Base-by-base conservation (phyloP, 2,329 filamentous ascomycete genomes). In the Diaporthe helianthi region DNA sequence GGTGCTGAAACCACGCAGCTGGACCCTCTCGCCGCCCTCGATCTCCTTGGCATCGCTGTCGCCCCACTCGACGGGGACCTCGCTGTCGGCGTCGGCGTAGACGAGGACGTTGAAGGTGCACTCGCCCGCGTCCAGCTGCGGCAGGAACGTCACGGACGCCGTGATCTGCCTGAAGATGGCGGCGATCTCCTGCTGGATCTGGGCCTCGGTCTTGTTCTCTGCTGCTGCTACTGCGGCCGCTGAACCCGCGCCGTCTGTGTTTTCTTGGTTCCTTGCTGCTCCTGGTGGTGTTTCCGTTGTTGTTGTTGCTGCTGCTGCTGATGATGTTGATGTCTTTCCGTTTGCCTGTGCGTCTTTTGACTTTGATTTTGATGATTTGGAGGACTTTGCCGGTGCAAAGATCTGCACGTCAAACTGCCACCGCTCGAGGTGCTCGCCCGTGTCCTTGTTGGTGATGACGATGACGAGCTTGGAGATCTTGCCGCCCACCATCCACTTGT, bases 101-200 rank as follows among this genome's bases (percentile, higher is more conserved):
- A 99, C 96, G 49, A 99, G 87, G 58, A 99, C 95, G 77, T 99
- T 99, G 85, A 99, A 99, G 13, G 96, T 98, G 85, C 95, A 99
- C 79, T 97, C 93, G 49, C 94, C 94, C 71, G 93, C 90, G 63
- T 71, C 70, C 7, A 99, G 88, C 83, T 98, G 94, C 0, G 96
- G 96, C 15, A 99, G 84, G 79, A 99, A 99, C 0, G 96, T 98
- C 67, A 99, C 96, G 0, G 93, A 97, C 1, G 96, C 96, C 1
- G 96, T 99, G 80, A 99, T 98, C 78, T 99, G 96, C 58, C 96
- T 91, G 85, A 99, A 99, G 72, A 99, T 93, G 60, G 94, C 93
- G 75, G 97, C 94, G 74, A 99, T 98, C 78, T 98, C 95, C 72
- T 92, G 86, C 79, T 99, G 96, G 74, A 98, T 98, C 79, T 98